phyloP scores from a whole-genome alignment of 2,329 filamentous ascomycete genomes.

The Colletotrichum tropicicola region DNA sequence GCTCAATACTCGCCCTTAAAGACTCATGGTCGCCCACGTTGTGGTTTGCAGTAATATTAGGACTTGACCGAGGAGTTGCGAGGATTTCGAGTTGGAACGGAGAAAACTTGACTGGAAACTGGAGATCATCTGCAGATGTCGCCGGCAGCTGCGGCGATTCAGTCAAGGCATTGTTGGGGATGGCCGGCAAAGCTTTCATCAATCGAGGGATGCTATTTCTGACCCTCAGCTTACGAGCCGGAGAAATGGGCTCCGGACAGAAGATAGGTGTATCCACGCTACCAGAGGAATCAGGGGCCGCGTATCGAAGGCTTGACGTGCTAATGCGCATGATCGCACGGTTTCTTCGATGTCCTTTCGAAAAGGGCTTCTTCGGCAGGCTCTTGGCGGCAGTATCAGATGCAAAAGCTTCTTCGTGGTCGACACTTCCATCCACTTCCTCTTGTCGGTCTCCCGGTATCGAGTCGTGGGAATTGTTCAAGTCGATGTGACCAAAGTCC shows the following conservation, averaged over 20 bases:
- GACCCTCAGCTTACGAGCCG: conserved; percentile 51
- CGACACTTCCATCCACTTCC: too few relatives aligned
- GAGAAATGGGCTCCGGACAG: conserved; percentile 59
- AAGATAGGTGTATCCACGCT: conserved; percentile 39
- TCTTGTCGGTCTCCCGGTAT: not conserved
- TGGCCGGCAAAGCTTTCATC: conserved; percentile 60
- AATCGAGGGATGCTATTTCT: conserved; percentile 60
- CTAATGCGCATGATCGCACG: conserved; percentile 35
- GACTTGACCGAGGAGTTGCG: conserved; percentile 14
- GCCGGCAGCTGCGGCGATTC: not conserved
- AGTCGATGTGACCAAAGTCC: not conserved
- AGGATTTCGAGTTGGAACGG: conserved; percentile 30
- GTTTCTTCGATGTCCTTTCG: conserved; percentile 37
- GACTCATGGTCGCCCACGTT: conserved; percentile 17
- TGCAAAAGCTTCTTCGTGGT: not conserved
- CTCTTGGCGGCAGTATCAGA: not conserved
- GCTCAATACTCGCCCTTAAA: conserved; percentile 19
- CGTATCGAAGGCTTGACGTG: conserved; percentile 17
- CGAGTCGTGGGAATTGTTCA: not conserved
- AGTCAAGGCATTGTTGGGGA: conserved; percentile 44
- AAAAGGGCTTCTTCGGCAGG: not conserved
- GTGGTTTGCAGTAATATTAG: conserved; percentile 5
- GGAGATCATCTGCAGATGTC: not conserved
- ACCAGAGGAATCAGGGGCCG: not conserved
- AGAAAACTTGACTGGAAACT: conserved; percentile 20